Evolutionary conservation across 257 asterid genomes (phyloP).

Genomic region (Thymus quinquecostatus): DNA sequence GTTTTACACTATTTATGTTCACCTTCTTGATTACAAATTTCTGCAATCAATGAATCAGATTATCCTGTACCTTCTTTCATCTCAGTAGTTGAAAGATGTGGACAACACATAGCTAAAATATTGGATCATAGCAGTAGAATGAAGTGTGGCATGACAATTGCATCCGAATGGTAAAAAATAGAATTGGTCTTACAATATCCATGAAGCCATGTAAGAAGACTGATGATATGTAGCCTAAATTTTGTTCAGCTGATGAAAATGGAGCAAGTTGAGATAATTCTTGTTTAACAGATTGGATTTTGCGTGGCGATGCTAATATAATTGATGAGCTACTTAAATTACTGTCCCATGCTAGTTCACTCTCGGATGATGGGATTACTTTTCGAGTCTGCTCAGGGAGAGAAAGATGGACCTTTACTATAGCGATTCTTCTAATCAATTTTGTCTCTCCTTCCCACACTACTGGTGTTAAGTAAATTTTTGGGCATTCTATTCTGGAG

Average conservation of each 20-base stretch:
- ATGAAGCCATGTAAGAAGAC: not conserved
- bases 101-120: not conserved
- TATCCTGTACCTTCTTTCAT: not conserved
- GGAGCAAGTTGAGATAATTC: not conserved
- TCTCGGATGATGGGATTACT: too few relatives aligned
- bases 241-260: not conserved
- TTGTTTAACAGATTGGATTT: not conserved
- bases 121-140: not conserved
- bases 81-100: not conserved
- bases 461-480: not conserved
- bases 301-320: not conserved
- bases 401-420: too few relatives aligned
- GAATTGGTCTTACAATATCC: too few relatives aligned
- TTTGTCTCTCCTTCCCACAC: conserved; percentile 13
- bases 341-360: too few relatives aligned
- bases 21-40: not conserved
- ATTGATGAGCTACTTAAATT: too few relatives aligned
- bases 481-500: not conserved
- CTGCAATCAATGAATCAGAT: not conserved
- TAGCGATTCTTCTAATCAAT: not conserved
- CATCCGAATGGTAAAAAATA: too few relatives aligned
- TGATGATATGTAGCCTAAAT: not conserved
- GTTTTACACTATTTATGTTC: not conserved
- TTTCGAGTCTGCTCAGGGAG: too few relatives aligned
- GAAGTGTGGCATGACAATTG: too few relatives aligned